Evolutionary conservation across 139 green algal genomes (phyloP).

Genomic region (Helicosporidium sp.): DNA sequence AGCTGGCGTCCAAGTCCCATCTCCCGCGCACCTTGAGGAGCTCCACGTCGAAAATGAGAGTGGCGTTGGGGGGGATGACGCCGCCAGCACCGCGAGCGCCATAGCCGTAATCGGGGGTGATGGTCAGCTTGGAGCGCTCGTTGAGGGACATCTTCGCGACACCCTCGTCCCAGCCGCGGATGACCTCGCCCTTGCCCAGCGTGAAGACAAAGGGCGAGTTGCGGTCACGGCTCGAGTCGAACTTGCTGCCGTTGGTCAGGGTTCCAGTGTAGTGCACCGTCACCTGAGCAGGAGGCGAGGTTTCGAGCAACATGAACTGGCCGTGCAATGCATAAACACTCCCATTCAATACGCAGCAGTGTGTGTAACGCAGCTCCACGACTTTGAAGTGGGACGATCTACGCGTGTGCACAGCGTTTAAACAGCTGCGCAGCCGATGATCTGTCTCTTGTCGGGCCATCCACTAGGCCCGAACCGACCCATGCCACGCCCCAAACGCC

Average conservation of each 20-base stretch:
- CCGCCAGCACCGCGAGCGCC: conserved; percentile 7
- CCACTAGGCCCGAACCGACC: too few species aligned
- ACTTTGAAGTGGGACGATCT: neutral
- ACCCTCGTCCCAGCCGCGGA: conserved; percentile 22
- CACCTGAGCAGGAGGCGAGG: conserved; percentile 1
- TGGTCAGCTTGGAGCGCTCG: conserved; percentile 12
- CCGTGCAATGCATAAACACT: too few species aligned
- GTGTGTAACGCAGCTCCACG: neutral
- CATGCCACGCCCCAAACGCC: too few species aligned
- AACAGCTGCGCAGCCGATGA: too few species aligned
- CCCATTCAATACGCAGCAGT: too few species aligned
- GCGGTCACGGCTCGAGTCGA: conserved; percentile 41
- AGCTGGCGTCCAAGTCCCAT: too few species aligned
- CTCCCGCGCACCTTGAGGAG: conserved; percentile 17
- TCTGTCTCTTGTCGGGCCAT: too few species aligned
- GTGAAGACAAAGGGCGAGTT: conserved; percentile 21
- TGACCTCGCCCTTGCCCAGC: conserved; percentile 7
- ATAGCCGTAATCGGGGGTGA: conserved; percentile 14
- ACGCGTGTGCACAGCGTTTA: neutral
- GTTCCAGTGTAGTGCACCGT: conserved; percentile 18
- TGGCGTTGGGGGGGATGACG: conserved; percentile 14
- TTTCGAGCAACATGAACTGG: neutral
- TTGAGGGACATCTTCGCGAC: conserved; percentile 3
- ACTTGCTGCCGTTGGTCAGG: conserved; percentile 47
- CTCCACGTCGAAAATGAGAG: conserved; percentile 17